A percentile compares a stretch with the other conserved stretches of the same genome.
phyloP scores from a whole-genome alignment of 371 early-diverging fungal species.

The Zancudomyces culisetae region DNA sequence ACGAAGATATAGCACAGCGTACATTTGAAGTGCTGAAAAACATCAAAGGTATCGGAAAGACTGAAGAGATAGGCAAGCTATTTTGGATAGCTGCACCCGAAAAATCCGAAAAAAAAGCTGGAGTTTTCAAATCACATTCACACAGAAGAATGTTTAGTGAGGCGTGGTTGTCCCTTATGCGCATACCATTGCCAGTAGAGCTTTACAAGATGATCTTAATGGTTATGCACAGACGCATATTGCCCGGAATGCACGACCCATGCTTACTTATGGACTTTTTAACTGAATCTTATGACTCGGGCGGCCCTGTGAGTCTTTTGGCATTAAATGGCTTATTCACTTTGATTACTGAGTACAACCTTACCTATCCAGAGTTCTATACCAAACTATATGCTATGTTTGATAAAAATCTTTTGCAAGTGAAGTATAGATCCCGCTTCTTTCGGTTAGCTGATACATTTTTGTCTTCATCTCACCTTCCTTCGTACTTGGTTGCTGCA shows the following conservation, averaged over 20 bases:
- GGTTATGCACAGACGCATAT: constrained; percentile 60
- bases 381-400: constrained; percentile 73
- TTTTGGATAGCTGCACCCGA: constrained; percentile 9
- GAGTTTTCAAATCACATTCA: constrained; percentile 5
- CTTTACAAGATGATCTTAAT: constrained; percentile 62
- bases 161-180: constrained; percentile 62
- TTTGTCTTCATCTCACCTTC: constrained; percentile 69
- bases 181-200: constrained; percentile 41
- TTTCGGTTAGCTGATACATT: constrained; percentile 73
- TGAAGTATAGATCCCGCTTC: constrained; percentile 82
- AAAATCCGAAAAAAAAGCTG: not conserved
- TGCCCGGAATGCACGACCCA: constrained; percentile 65
- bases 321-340: constrained; percentile 85
- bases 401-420: constrained; percentile 67
- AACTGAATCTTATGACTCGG: constrained; percentile 65
- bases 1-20: constrained; percentile 7
- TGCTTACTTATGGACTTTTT: constrained; percentile 73
- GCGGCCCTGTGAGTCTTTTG: constrained; percentile 67
- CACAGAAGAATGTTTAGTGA: constrained; percentile 36
- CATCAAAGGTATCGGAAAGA: constrained; percentile 5
- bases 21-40: constrained; percentile 8
- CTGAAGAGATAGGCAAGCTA: not conserved
- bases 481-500: constrained; percentile 70
- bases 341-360: constrained; percentile 70
- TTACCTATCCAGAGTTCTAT: constrained; percentile 95